Base-by-base conservation (phyloP, 495 filamentous ascomycete genomes). In the Penicillium bialowiezense region DNA sequence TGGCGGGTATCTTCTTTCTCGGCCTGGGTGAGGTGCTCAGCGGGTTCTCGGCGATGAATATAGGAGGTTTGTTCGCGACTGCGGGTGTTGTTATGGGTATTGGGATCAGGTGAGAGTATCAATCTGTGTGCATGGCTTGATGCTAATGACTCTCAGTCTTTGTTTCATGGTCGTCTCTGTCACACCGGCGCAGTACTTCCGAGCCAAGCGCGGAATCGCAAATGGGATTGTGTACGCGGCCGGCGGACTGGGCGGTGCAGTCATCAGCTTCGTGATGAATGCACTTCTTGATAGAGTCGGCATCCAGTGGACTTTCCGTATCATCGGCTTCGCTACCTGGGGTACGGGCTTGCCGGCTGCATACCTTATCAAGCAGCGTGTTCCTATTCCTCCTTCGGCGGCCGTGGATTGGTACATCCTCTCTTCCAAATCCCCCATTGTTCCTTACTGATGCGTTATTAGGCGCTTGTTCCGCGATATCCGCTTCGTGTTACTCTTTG, bases 41-140 rank as follows among this genome's bases (percentile, higher is more conserved):
- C 45, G 68, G 80, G 2, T 83, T 78, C 56, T 62, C 71, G 1
- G 63, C 63, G 2, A 51, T 59, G 12, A 78, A 73, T 59, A 45
- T 86, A 9, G 73, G 65, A 0, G 79, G 70, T 0, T 47, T 85
- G 20, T 84, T 84, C 50, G 65, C 74, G n/a, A 83, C 80, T 14
- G 61, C 70, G 7, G 79, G 81, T 1, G 58, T 81, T 13, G 41
- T 80, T n/a, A 69, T 77, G 49, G 82, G 81, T 0, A 23, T 81
- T 3, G 80, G 80, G 1, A 73, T 63, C 15, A 74, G 59, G 39
- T 41, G 15, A 28, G 39, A 3, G 24, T n/a, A n/a, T n/a, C n/a
- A n/a, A n/a, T n/a, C n/a, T n/a, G n/a, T n/a, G n/a, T n/a, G n/a
- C n/a, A n/a, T n/a, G n/a, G n/a, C n/a, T n/a, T 1, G 2, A 15